Evolutionary conservation across 352 stramenopile genomes (phyloP).

Genomic region (Phytopythium vexans): DNA sequence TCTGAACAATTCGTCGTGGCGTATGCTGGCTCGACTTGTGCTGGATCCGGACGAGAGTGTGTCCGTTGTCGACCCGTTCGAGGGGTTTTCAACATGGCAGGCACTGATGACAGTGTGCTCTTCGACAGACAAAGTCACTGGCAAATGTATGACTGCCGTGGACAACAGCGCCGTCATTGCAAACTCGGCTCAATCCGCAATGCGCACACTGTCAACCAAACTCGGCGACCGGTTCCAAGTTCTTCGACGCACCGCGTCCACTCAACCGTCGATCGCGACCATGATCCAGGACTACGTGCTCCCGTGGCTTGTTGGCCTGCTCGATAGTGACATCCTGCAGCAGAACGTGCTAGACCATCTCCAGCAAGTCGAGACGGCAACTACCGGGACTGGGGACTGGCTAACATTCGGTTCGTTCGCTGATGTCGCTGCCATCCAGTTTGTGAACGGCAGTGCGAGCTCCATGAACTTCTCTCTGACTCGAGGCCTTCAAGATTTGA

Average conservation of each 20-base stretch:
- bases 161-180: background rate
- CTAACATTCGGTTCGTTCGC: constrained; percentile 5
- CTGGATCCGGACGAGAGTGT: constrained; percentile 25
- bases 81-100: constrained; percentile 40
- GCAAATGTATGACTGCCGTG: constrained; percentile 12
- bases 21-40: constrained; percentile 16
- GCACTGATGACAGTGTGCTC: constrained; percentile 35
- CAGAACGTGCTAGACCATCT: constrained; percentile 30
- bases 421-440: constrained; percentile 42
- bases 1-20: constrained; percentile 3
- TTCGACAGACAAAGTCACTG: constrained; percentile 20
- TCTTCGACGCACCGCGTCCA: too few species aligned
- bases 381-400: constrained; percentile 1
- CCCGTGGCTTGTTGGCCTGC: constrained; percentile 37
- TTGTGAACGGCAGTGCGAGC: constrained; percentile 37
- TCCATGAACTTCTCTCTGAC: constrained; percentile 8
- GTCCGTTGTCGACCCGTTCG: constrained; percentile 23
- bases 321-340: constrained; percentile 35
- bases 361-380: constrained; percentile 5
- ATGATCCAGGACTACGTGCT: constrained; percentile 27
- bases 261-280: background rate
- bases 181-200: too few species aligned
- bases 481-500: background rate
- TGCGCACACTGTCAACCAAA: too few species aligned
- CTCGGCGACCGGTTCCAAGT: too few species aligned